These are phyloP conservation scores for Eimeria necatrix DNA, from an alignment of 169 alveolate genomes.

Conservation along the genomic window DNA sequence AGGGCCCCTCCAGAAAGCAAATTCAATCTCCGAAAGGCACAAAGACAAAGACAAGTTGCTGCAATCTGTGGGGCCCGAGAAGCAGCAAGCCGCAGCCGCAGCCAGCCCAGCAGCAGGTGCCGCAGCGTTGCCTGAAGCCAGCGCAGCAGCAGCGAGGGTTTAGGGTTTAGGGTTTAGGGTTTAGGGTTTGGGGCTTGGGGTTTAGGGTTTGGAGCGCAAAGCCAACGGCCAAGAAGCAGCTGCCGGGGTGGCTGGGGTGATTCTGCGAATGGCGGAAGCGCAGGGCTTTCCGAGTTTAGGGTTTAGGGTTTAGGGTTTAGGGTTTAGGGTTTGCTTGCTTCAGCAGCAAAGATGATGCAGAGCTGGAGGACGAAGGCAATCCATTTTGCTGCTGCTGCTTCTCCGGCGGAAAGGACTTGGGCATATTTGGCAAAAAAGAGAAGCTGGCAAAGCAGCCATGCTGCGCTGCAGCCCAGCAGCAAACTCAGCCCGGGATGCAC, in stretches of 20 bases:
- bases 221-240: not conserved
- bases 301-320: not conserved
- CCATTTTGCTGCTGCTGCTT: not conserved
- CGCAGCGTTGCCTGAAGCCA: conserved; percentile 14
- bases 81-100: conserved; percentile 11
- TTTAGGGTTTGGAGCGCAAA: not conserved
- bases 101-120: conserved; percentile 11
- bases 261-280: too few relatives aligned
- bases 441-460: not conserved
- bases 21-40: conserved; percentile 19
- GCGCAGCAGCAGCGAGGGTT: not conserved
- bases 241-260: not conserved
- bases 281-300: too few relatives aligned
- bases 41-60: not conserved
- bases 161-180: conserved; percentile 27
- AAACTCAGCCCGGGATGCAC: conserved; percentile 6
- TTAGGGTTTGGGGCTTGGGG: conserved; percentile 20
- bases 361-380: not conserved
- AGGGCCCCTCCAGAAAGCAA: conserved; percentile 5
- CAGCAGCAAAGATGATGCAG: conserved; percentile 17
- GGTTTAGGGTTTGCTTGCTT: not conserved
- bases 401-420: not conserved
- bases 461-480: not conserved
- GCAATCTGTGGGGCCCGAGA: not conserved
- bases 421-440: not conserved